Percentiles rank a stretch among this genome's conserved stretches.
These are phyloP conservation scores for Blastocystis sp. DNA, from an alignment of 352 stramenopile species.

Conservation along the genomic window DNA sequence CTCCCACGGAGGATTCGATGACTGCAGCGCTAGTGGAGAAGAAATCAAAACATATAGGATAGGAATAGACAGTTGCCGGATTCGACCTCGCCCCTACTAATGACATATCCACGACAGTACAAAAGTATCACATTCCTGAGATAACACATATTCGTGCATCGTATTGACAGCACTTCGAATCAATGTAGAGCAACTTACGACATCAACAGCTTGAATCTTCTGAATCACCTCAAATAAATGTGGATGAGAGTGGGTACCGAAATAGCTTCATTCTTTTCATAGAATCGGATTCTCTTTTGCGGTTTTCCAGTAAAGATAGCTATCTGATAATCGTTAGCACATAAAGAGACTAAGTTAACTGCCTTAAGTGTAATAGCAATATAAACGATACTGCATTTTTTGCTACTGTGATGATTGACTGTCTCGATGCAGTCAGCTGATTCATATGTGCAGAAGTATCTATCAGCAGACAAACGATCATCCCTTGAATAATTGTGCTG, in stretches of 20 bases:
- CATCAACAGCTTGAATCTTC: not conserved
- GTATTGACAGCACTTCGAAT: slow-evolving; percentile 4
- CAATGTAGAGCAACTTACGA: not conserved
- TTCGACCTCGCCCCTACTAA: not conserved
- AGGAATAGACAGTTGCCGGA: slow-evolving; percentile 26
- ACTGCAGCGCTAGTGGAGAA: not conserved
- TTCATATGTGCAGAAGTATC: slow-evolving; percentile 58
- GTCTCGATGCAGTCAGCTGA: not conserved
- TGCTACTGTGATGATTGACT: slow-evolving; percentile 10
- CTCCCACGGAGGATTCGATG: not conserved
- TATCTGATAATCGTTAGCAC: not conserved
- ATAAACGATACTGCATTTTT: not conserved
- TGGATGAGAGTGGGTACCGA: not conserved
- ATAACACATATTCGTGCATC: not conserved
- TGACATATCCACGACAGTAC: not conserved
- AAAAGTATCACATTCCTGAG: not conserved
- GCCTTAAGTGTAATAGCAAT: not conserved
- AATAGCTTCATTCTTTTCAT: not conserved
- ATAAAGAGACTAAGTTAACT: not conserved
- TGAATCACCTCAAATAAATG: not conserved
- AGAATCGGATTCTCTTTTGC: not conserved
- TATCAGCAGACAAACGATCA: slow-evolving; percentile 1
- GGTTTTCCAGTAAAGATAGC: slow-evolving; percentile 18
- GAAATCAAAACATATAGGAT: not conserved
- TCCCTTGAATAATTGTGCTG: not conserved